Percentiles rank a stretch among this genome's conserved stretches.
Conservation (phyloP, 345 rosid species). For the Garcia nutans region DNA sequence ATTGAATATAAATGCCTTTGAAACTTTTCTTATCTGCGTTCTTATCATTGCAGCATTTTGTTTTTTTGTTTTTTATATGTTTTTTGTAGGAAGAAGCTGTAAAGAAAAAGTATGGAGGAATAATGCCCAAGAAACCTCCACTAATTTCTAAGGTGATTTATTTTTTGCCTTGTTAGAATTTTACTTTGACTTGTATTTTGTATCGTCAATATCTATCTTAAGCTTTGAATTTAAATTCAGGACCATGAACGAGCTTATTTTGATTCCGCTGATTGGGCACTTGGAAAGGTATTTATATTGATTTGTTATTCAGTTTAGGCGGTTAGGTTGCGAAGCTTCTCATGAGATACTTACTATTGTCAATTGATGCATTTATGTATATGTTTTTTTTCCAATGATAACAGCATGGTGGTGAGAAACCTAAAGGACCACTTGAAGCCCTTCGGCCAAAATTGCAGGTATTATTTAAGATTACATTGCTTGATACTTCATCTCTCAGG, state of each 20-base stretch:
- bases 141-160: constrained; percentile 84
- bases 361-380: not conserved
- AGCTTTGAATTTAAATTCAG: constrained; percentile 40
- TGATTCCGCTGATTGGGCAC: constrained; percentile 99
- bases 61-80: not conserved
- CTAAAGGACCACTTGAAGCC: constrained; percentile 99
- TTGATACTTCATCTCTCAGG: not conserved
- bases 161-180: not conserved
- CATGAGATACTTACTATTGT: constrained; percentile 19
- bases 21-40: not conserved
- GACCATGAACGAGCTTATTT: constrained; percentile 97
- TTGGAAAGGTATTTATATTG: constrained; percentile 72
- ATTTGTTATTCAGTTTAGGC: constrained; percentile 8
- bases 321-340: constrained; percentile 4
- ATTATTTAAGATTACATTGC: not conserved
- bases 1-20: not conserved
- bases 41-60: not conserved
- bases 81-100: constrained; percentile 56
- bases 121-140: constrained; percentile 97
- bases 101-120: constrained; percentile 94
- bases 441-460: constrained; percentile 99
- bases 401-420: constrained; percentile 98
- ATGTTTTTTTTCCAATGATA: constrained; percentile 8
- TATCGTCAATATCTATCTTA: constrained; percentile 13
- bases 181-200: not conserved